Evolutionary conservation across 2,329 filamentous ascomycete genomes (phyloP), one percentile per base, ranked within the genome.

Genomic region (Remersonia thermophila): DNA sequence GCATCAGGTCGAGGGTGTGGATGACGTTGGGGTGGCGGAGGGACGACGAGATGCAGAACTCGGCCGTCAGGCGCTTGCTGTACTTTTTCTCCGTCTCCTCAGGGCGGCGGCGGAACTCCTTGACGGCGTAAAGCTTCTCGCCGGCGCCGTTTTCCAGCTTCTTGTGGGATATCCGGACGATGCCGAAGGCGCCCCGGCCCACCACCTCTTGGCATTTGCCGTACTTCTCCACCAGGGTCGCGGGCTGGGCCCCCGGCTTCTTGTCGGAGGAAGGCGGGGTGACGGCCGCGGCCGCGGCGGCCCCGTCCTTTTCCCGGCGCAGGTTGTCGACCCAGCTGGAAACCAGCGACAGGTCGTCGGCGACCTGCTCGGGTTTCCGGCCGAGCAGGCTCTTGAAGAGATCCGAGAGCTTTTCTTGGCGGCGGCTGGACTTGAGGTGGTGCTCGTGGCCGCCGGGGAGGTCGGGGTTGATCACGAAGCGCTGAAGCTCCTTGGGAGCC

Each of bases 181-280:
- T 93, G 39, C 91, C 91, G 58, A 98, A 98, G 29, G 91, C 91
- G 42, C 91, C 91, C 27, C 89, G 84, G 14, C 91, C 91, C 16
- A 98, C 85, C 25, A 98, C 78, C 58, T 98, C 91, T 55, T 96
- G 89, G 55, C 91, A 96, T 62, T 96, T 96, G 50, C 91, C 91
- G 56, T 98, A 98, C 57, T 96, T 96, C 54, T 96, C 85, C 2
- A 91, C 83, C 33, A 98, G 66, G 1, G 86, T 86, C 14, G 76
- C 77, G 12, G 82, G 80, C 13, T 80, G 83, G 6, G 80, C 73
- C 1, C 80, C 80, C 16, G 74, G 76, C 56, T 80, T 91, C 62
- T 80, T 85, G 50, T 93, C 84, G 5, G 5, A 5, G 5, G 20
- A 23, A 23, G 20, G 20, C 20, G 20, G 5, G 20, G 20, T 9